Base-by-base conservation (phyloP, 139 green algal genomes). In the Volvox africanus region DNA sequence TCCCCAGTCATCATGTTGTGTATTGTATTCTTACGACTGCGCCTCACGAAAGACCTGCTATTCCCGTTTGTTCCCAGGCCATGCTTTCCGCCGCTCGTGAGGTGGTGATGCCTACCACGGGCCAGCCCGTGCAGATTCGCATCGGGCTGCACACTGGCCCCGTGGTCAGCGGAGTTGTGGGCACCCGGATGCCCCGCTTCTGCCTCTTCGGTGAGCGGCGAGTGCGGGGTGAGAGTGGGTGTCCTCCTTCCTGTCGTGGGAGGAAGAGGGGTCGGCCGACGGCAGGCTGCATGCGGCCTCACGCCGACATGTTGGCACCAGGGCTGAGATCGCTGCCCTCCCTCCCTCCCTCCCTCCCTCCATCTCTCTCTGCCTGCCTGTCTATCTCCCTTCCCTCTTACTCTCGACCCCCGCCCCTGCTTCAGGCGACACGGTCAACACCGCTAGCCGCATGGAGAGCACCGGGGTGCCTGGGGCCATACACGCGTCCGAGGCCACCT, bases 401-500 rank as follows among this genome's bases (percentile, higher is more conserved):
- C 33, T n/a, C n/a, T n/a, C n/a, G n/a, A n/a, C n/a, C n/a, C n/a
- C n/a, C n/a, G n/a, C n/a, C n/a, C n/a, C n/a, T n/a, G n/a, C 77
- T 14, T 21, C 73, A 80, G 90, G 90, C 32, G 91, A 93, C 91
- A 92, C 87, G 61, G 87, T 93, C 80, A 92, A 92, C 80, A 92
- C 87, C 2, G 87, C 87, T 87, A 83, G 44, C 75, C 61, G 91
- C 37, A 93, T 93, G 91, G 91, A 92, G 81, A 88, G 82, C 82
- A 88, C 30, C 20, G 82, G 82, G 19, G 1, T 65, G 82, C 82
- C 82, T 6, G 82, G 82, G 61, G 28, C n/a, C n/a, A 88, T 88
- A 32, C 82, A 88, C 62, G 61, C 33, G 32, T 79, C 61, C 19
- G 82, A 88, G 62, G 82, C 26, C 19, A 67, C 37, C 79, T 85